Base-by-base conservation (phyloP, 2,329 filamentous ascomycete genomes). In the Fusarium armeniacum region DNA sequence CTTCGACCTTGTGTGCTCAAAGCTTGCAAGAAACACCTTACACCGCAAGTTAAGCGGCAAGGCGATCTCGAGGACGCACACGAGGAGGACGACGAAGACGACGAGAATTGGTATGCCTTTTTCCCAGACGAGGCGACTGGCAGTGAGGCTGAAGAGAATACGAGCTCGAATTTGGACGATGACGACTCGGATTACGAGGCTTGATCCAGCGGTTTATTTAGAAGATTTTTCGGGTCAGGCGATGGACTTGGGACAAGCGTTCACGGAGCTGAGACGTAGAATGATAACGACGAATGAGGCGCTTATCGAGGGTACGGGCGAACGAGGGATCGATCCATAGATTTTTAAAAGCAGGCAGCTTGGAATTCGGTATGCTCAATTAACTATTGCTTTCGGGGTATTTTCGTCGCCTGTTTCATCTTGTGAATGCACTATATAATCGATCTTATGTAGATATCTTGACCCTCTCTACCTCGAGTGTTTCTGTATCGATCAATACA, bases 401-500 rank as follows among this genome's bases (percentile, higher is more conserved):
- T 71, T 65, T 61, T 52, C 22, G 35, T 54, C 38, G 45, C 50
- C 68, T 59, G 45, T 53, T 41, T 55, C 55, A 60, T 67, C 57
- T 60, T 40, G 20, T 22, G 54, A 41, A 33, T 46, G 52, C 43
- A 45, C 38, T 35, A 36, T 36, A 32, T 49, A 24, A 40, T 40
- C 18, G 12, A 26, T 38, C 57, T 67, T 63, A 71, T 50, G 62
- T 63, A n/a, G 74, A 75, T 64, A 89, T 87, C 74, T 87, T 90
- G 24, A 98, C 83, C 50, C 87, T 83, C 71, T 94, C 90, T 1
- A 92, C 90, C 47, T 94, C 92, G 63, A 98, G 79, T 2, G 92
- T 97, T 80, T 98, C 94, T 46, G 89, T 84, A 81, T 99, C 95
- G 13, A 99, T 82, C 53, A 99, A 76, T 1, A 98, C 89, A 24